Conservation (phyloP, 257 asterid species). For the Salvia splendens region DNA sequence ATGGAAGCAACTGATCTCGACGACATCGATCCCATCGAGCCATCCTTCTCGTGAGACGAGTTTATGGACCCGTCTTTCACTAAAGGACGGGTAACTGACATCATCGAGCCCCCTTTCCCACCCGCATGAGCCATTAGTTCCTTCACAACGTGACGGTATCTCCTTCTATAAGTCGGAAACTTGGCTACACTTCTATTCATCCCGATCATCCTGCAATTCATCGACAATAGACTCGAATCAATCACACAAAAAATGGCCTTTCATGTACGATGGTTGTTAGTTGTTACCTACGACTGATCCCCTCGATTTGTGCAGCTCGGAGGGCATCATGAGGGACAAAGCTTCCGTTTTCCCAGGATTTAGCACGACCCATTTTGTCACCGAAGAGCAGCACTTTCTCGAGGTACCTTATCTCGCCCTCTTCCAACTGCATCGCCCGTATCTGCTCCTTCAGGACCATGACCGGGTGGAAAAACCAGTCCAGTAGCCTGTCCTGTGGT, state of each 20-base stretch:
- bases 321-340: constrained; percentile 60
- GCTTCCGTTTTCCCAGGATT: constrained; percentile 78
- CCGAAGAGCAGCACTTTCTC: constrained; percentile 73
- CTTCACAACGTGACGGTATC: constrained; percentile 76
- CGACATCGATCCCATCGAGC: constrained; percentile 44
- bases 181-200: constrained; percentile 61
- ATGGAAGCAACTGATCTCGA: constrained; percentile 48
- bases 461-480: constrained; percentile 90
- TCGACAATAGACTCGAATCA: too few species aligned
- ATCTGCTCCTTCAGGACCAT: constrained; percentile 88
- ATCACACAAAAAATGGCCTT: too few species aligned
- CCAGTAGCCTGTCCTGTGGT: constrained; percentile 81
- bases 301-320: constrained; percentile 86
- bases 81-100: constrained; percentile 33
- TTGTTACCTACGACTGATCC: constrained; percentile 79
- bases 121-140: constrained; percentile 42
- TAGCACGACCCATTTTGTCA: constrained; percentile 51
- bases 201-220: constrained; percentile 72
- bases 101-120: constrained; percentile 46
- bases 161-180: constrained; percentile 84
- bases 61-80: constrained; percentile 48
- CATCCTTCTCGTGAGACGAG: constrained; percentile 37
- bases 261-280: not conserved
- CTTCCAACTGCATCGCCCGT: constrained; percentile 62
- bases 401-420: constrained; percentile 64